Evolutionary conservation across 164 flowering plant species (phyloP), one percentile per base, ranked within the genome.

Genomic region (Akebia trifoliata): DNA sequence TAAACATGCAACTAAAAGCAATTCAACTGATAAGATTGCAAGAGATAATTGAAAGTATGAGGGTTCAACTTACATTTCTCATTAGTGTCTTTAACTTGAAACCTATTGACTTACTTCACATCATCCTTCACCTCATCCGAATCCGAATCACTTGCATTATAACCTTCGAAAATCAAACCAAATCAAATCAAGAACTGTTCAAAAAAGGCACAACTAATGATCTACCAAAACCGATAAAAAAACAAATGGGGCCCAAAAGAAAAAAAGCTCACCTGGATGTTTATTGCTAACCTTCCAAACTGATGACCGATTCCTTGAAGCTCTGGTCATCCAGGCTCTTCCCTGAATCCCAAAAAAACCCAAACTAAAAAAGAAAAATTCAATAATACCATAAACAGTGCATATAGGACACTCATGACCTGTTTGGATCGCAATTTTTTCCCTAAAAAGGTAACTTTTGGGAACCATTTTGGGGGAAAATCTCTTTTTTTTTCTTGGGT

Each of bases 61-160:
- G n/a, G 38, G 21, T 63, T 36, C 47, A 51, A 72, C 76, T 65
- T 57, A 72, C 81, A 18, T 28, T 61, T 24, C n/a, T 29, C 15
- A 18, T 46, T 50, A 40, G 34, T 17, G n/a, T 17, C 11, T 44
- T 35, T n/a, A 14, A 52, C 34, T 12, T 38, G 34, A 39, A 30
- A 57, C 34, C 20, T 40, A 12, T 44, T 14, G 10, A 14, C 21
- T 31, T 44, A 59, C 44, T 63, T 55, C 10, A 18, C 30, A 28
- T 74, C 74, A 31, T 56, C 72, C 63, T 67, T 64, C 66, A 63
- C 4, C 46, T 82, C 84, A 74, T 82, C 91, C 15, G 91, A 81
- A 68, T 85, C 91, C 17, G 88, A 82, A 64, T 82, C 88, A 62
- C 91, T 84, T 5, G 85, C 87, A 74, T 82, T 82, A 58, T 84